Evolutionary conservation across 257 asterid genomes (phyloP), one percentile per base, ranked within the genome.

Genomic region (Voacanga thouarsii): DNA sequence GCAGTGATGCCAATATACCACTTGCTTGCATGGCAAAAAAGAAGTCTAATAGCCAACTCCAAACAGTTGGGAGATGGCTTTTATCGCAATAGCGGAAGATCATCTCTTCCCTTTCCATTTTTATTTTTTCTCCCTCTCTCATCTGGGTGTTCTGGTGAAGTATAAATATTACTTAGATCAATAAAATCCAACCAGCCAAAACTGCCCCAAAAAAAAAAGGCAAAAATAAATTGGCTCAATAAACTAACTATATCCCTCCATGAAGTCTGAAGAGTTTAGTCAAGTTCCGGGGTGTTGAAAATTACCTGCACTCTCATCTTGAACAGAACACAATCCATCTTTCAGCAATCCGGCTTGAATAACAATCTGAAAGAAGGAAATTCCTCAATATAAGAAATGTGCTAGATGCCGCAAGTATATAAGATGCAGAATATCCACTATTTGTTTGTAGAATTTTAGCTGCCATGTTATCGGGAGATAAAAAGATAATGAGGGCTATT

Each of bases 261-360:
- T 37, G 65, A 65, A 11, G 56, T 66, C 43, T 21, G 28, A 16
- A 66, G 72, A 41, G 1, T 10, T 10, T 71, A 43, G 15, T 60
- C 26, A 59, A n/a, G 76, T 57, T 21, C 61, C 59, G 21, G 23
- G 59, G 64, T 37, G 63, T 66, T 50, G 57, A 72, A 56, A 81
- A 79, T 86, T 85, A 94, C 98, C 97, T 5, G 98, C 97, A 85
- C 97, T 92, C 89, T 92, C 98, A 84, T 94, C 98, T 84, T 94
- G 98, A 87, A 94, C 97, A 0, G 97, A 87, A 84, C 97, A 92
- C 10, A 94, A 82, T 68, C 98, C 98, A 51, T 75, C 92, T 84
- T 83, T 90, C 76, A 94, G 91, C 71, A 92, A 85, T 73, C 97
- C 98, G 76, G 97, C 96, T 89, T 89, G 97, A 79, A 90, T 88